Percentiles rank a stretch among this genome's conserved stretches.
Conservation (phyloP, 1,284 basidiomycete genomes). For the Cerioporus squamosus region DNA sequence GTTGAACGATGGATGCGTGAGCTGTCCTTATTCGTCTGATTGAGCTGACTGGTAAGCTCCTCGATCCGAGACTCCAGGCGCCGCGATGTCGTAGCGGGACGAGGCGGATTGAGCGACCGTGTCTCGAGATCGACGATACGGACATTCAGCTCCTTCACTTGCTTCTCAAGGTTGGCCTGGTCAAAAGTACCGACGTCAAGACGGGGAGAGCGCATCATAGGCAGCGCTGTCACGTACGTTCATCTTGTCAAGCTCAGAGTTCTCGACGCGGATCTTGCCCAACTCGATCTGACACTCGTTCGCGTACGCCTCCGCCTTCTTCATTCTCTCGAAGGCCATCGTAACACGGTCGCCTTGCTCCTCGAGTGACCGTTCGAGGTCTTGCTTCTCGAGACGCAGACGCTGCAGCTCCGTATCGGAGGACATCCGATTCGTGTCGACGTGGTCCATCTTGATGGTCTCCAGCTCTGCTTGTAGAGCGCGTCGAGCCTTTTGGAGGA, state of each 20-base stretch:
- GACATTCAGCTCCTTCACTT: slow-evolving; percentile 81
- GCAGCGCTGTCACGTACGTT: slow-evolving; percentile 57
- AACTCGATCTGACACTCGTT: slow-evolving; percentile 78
- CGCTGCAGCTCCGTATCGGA: slow-evolving; percentile 78
- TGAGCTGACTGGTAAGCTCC: slow-evolving; percentile 70
- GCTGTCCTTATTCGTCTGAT: slow-evolving; percentile 52
- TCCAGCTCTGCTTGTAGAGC: slow-evolving; percentile 81
- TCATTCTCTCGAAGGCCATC: slow-evolving; percentile 78
- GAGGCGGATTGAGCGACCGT: slow-evolving; percentile 69
- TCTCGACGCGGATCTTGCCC: slow-evolving; percentile 75
- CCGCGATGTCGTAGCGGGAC: slow-evolving; percentile 54
- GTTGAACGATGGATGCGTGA: slow-evolving; percentile 51
- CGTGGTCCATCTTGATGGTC: slow-evolving; percentile 75
- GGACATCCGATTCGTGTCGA: slow-evolving; percentile 71
- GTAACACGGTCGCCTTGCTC: slow-evolving; percentile 76
- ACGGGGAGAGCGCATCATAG: neutral
- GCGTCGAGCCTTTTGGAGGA: slow-evolving; percentile 83
- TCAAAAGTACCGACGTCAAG: neutral
- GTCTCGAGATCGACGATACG: slow-evolving; percentile 84
- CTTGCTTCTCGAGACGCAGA: slow-evolving; percentile 78
- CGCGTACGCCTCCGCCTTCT: slow-evolving; percentile 77
- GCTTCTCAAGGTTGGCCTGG: slow-evolving; percentile 81
- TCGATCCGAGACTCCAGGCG: slow-evolving; percentile 72
- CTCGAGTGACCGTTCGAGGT: slow-evolving; percentile 78
- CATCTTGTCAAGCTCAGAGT: slow-evolving; percentile 75